Evolutionary conservation across 148 eudicot species (phyloP), one percentile per base, ranked within the genome.

Genomic region (Fallopia convolvulus): DNA sequence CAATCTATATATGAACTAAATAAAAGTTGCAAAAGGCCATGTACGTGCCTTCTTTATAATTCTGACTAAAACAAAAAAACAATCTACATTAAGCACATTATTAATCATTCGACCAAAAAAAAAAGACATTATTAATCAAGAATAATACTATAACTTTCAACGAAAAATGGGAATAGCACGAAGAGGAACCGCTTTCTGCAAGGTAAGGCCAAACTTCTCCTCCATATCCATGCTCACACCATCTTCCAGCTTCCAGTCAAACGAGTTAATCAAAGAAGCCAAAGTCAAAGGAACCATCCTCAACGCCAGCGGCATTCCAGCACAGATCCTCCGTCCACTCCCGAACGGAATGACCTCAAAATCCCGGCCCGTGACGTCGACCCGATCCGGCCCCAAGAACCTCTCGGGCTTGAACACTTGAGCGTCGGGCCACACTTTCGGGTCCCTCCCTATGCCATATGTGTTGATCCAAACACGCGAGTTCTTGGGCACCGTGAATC

Each of bases 401-500:
- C 88, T 83, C 68, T 85, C 85, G 0, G 88, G 85, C 42, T 78
- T 74, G 55, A 85, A 85, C 44, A n/a, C 61, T 36, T 82, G 52
- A 39, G 83, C 80, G 47, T 68, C 56, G 0, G 65, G 76, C 82
- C 85, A 85, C 23, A 76, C 46, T 7, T 72, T 42, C 2, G 80
- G 77, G 49, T 85, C 88, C 63, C 85, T 75, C 23, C 88, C 88
- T 5, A 86, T 86, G 1, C 83, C 83, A 83, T 84, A 86, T 11
- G 76, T 81, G 79, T 86, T 86, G 2, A 86, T 79, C 46, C 83
- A 46, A 10, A 86, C 73, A 61, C 83, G 86, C 0, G 88, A 78
- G 18, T 81, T 60, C 75, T 81, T 79, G 9, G 86, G 84, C 0
- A 86, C 17, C 6, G 81, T 81, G 42, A 20, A 81, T 1, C 81